Base-by-base conservation (phyloP, 768 basidiomycete genomes). In the Amylocystis lapponica region DNA sequence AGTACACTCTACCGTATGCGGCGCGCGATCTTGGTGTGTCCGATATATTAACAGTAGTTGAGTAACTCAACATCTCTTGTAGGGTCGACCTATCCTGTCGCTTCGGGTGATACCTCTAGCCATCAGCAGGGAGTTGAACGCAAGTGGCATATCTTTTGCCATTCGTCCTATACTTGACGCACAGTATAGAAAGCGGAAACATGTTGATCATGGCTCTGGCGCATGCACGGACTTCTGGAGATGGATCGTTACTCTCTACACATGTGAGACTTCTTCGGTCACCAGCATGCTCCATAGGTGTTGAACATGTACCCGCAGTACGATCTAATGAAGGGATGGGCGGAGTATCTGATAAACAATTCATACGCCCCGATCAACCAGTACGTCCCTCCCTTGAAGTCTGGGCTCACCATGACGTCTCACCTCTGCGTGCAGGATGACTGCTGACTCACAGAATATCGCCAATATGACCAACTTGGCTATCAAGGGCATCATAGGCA, bases 151-250 rank as follows among this genome's bases (percentile, higher is more conserved):
- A 16, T 19, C 12, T 8, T 5, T n/a, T 26, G 12, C 11, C 1
- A 16, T 22, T 19, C 26, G 7, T 2, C 11, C 14, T n/a, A 2
- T 10, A 20, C 23, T 27, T 26, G n/a, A 27, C 9, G 20, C 26
- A 4, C 36, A 11, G 16, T 23, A 2, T 26, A 65, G 65, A 66
- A 43, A 54, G 60, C 8, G 64, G 60, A 1, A 62, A 64, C 41
- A 67, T 66, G 52, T 25, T 53, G 13, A 53, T 53, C 33, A 48
- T 48, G 52, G 33, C 45, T 2, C 44, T 50, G 21, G 66, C 65
- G 1, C 59, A 68, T 41, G 61, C 63, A 12, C 35, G 53, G 23
- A 43, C 48, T 6, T 50, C 56, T 5, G 62, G 62, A 12, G 59
- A 63, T 33, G 56, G 53, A 0, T 48, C 50, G 2, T 39, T 62